phyloP scores from a whole-genome alignment of 305 asterid genomes.

The Fraxinus paxiana region DNA sequence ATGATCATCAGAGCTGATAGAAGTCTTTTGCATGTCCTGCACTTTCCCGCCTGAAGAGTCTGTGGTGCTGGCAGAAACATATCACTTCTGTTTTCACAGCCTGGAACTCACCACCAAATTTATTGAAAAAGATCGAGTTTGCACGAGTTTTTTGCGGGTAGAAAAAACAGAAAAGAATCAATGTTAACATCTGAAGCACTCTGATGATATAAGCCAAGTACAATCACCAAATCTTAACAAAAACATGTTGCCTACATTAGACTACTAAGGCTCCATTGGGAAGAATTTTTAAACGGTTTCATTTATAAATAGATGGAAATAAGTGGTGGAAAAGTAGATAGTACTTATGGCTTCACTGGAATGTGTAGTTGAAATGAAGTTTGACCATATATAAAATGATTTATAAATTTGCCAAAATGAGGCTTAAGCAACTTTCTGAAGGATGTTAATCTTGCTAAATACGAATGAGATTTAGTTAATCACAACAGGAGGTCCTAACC shows the following conservation, averaged over 20 bases:
- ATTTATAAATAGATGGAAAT: not conserved
- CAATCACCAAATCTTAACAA: not conserved
- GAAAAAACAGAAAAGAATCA: constrained; percentile 12
- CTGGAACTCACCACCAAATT: not conserved
- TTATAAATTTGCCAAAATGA: not conserved
- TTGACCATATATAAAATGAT: not conserved
- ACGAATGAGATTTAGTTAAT: not conserved
- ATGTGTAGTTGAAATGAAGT: not conserved
- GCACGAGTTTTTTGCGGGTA: not conserved
- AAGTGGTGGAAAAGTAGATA: not conserved
- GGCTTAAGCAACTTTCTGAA: not conserved
- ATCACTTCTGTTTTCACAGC: not conserved
- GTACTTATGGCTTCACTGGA: not conserved
- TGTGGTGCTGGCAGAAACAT: not conserved
- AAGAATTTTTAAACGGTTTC: not conserved
- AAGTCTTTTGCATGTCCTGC: not conserved
- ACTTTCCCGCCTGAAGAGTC: not conserved
- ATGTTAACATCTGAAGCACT: not conserved
- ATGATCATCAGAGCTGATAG: not conserved
- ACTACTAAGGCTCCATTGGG: not conserved
- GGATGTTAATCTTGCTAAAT: not conserved
- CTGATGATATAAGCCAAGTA: not conserved
- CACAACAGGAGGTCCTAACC: not conserved
- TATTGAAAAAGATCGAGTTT: not conserved
- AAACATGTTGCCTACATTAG: not conserved